Evolutionary conservation across 176 grass and related monocot genomes (phyloP).

Genomic region (Bromus sterilis): DNA sequence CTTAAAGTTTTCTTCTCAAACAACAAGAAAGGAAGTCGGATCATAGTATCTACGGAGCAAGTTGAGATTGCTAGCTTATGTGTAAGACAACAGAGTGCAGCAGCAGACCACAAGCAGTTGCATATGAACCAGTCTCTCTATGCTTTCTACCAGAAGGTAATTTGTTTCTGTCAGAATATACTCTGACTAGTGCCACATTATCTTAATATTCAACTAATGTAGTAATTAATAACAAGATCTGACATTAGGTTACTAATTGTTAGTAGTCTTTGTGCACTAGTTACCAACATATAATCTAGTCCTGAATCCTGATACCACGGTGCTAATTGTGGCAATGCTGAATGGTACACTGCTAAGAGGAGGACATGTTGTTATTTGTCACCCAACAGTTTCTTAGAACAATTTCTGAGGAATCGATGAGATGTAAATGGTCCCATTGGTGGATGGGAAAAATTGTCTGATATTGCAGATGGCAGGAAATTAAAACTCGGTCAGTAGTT

Average conservation of each 20-base stretch:
- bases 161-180: background rate
- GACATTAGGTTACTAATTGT: background rate
- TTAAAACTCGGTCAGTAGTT: background rate
- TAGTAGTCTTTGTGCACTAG: background rate
- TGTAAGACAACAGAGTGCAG: background rate
- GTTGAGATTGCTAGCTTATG: conserved; percentile 12
- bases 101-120: background rate
- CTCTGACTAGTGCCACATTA: background rate
- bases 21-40: background rate
- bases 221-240: background rate
- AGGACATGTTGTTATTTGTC: background rate
- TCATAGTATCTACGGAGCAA: background rate
- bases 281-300: background rate
- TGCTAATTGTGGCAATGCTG: background rate
- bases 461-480: background rate
- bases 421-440: background rate
- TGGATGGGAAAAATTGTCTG: background rate
- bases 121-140: background rate
- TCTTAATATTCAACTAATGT: background rate
- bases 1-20: background rate
- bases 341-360: background rate
- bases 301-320: background rate
- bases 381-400: background rate
- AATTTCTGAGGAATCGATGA: background rate
- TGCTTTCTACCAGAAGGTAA: background rate